Percentiles rank a stretch among this genome's conserved stretches.
These are phyloP conservation scores for Alternaria sp. DNA, from an alignment of 2,329 filamentous ascomycete genomes.

Conservation along the genomic window DNA sequence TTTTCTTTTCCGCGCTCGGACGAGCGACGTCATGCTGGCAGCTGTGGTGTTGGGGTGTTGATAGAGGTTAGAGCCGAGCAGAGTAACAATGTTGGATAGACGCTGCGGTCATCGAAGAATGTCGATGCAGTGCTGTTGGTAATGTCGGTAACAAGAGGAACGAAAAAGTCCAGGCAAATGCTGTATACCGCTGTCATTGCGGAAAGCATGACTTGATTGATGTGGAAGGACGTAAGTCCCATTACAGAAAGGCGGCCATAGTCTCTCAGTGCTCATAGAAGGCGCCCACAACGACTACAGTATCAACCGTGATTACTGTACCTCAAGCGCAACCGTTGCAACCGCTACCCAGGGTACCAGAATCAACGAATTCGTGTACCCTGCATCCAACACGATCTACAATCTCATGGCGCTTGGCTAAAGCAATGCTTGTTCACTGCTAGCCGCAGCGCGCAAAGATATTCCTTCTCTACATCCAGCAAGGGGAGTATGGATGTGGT, in stretches of 20 bases:
- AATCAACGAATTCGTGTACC: slow-evolving; percentile 1
- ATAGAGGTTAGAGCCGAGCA: not conserved
- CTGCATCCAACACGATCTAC: not conserved
- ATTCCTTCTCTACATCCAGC: not conserved
- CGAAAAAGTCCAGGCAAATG: not conserved
- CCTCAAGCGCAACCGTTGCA: not conserved
- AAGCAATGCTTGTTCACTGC: slow-evolving; percentile 9
- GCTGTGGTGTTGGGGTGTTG: not conserved
- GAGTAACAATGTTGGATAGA: slow-evolving; percentile 13
- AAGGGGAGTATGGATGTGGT: slow-evolving; percentile 3
- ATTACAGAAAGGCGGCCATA: not conserved
- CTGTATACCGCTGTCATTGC: not conserved
- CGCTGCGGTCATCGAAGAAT: slow-evolving; percentile 3
- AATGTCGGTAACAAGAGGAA: not conserved
- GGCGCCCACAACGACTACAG: not conserved
- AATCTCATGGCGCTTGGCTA: slow-evolving; percentile 13
- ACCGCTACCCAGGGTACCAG: not conserved
- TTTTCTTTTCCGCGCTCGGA: slow-evolving; percentile 43
- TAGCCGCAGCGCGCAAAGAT: not conserved
- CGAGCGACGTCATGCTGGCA: slow-evolving; percentile 43
- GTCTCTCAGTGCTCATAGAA: not conserved
- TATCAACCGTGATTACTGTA: not conserved
- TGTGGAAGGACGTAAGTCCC: not conserved
- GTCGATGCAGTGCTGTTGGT: not conserved
- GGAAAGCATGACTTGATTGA: not conserved